Conservation (phyloP, 164 flowering plant genomes). For the Warburgia ugandensis region DNA sequence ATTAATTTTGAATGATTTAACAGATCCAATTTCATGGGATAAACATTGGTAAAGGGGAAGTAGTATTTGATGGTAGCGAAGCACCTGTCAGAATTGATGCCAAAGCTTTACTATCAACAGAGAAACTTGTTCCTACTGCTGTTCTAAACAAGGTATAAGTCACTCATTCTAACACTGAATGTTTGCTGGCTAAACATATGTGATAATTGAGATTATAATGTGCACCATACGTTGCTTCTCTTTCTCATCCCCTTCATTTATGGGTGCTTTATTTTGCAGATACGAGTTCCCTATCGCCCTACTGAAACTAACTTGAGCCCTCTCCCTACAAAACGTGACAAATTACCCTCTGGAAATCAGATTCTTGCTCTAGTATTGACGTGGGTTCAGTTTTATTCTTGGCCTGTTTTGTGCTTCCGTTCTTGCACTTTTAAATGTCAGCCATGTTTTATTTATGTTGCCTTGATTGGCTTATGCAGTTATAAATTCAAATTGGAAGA, state of each 20-base stretch:
- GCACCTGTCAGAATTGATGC: constrained; percentile 78
- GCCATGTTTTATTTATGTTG: neutral
- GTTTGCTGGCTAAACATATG: neutral
- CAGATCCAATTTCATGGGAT: constrained; percentile 91
- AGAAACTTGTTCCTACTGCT: constrained; percentile 76
- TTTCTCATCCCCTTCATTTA: neutral
- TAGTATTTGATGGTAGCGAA: constrained; percentile 90
- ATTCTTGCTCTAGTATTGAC: constrained; percentile 65
- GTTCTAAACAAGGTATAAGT: constrained; percentile 60
- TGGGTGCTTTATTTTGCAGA: constrained; percentile 34
- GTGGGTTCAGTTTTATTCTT: constrained; percentile 33
- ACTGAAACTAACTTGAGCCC: constrained; percentile 52
- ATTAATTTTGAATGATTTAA: constrained; percentile 6
- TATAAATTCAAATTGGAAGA: constrained; percentile 94
- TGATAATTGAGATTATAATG: too few species aligned
- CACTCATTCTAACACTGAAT: neutral
- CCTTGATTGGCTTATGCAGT: constrained; percentile 39
- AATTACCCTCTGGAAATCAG: constrained; percentile 84
- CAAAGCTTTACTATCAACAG: constrained; percentile 60
- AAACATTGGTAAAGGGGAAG: constrained; percentile 46
- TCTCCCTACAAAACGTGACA: constrained; percentile 71
- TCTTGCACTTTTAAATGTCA: neutral
- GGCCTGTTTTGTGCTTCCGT: neutral
- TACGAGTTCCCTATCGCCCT: constrained; percentile 73
- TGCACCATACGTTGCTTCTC: too few species aligned